Base-by-base conservation (phyloP, 129 eudicot genomes). In the Lactuca saligna region DNA sequence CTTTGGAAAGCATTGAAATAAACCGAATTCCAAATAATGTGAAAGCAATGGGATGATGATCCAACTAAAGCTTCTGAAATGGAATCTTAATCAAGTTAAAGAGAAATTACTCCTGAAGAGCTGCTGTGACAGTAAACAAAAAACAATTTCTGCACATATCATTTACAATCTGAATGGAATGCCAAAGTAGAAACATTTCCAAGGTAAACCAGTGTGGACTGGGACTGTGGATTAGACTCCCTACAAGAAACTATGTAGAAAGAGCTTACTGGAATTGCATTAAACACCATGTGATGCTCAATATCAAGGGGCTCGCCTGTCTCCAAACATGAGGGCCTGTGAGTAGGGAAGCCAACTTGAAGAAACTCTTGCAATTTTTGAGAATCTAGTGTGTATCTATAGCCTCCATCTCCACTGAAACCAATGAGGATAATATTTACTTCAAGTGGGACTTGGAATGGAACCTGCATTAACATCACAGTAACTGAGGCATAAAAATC, bases 401-500 rank as follows among this genome's bases (percentile, higher is more conserved):
- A 94, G 68, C 97, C 99, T 63, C 99, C 99, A 80, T 94, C 97
- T 61, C 95, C 96, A 75, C 77, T 94, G 68, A 94, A 94, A 69
- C 99, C 99, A 75, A 94, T 72, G 14, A 94, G 86, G 53, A 94
- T 93, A 6, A 94, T 72, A 69, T 94, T 94, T 46, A 94, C 97
- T 82, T 89, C 99, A 81, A 94, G 99, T 17, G 99, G 99, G 41
- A 94, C 99, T 87, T 94, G 97, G 69, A 94, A 94, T 15, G 99
- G 99, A 61, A 94, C 99, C 99, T 94, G 89, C 75, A 80, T 61
- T 25, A 63, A 54, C 34, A 29, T 38, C 53, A 48, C 9, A 59
- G 17, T 53, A 75, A 6, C 12, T 8, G 51, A 46, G 51, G 5
- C n/a, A 46, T 46, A 1, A 46, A 3, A 11, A 46, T 46, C 13